Evolutionary conservation across 1,139 yeast genomes (phyloP), one percentile per base, ranked within the genome.

Genomic region (Protomyces lactucae-debilis): DNA sequence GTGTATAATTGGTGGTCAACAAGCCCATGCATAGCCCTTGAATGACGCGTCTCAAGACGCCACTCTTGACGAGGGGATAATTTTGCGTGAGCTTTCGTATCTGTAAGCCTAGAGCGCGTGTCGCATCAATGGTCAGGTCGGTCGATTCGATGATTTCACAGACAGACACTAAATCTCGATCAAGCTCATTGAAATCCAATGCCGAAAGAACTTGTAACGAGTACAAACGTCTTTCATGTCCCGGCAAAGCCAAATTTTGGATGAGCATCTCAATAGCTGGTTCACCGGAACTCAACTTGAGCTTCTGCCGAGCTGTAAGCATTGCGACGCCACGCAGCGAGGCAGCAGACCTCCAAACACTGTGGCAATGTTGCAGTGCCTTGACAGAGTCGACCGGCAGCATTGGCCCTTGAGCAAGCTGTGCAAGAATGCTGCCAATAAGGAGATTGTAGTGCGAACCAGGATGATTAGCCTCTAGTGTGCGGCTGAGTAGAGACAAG

Each of bases 31-130:
- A 61, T 72, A 81, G 88, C 45, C 82, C 79, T 18, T 85, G 78
- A 35, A 87, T 79, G 5, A 83, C 75, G 0, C 73, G 69, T 10
- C 81, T 76, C 0, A 77, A 69, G 0, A 78, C 76, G 3, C 43
- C 35, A 35, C 40, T 32, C 12, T 16, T 43, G 23, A 59, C n/a
- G 68, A n/a, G 77, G 74, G 39, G 77, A 74, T 71, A 81, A 86
- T 5, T 79, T 79, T 14, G 77, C 72, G 1, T 85, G 67, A 91
- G 75, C 61, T 80, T 80, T 71, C 97, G 81, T 46, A 88, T 80
- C 73, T 95, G 83, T 68, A 86, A 77, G 25, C 85, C 83, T 3
- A 92, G 78, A 70, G 88, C 95, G 75, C 98, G 84, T 1, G 88
- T 87, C 64, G 85, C 84, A n/a, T 82, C 77, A 23, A 91, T 75